These are phyloP conservation scores for Diplosphaera chodatii DNA, from an alignment of 139 green algal species.

Conservation along the genomic window DNA sequence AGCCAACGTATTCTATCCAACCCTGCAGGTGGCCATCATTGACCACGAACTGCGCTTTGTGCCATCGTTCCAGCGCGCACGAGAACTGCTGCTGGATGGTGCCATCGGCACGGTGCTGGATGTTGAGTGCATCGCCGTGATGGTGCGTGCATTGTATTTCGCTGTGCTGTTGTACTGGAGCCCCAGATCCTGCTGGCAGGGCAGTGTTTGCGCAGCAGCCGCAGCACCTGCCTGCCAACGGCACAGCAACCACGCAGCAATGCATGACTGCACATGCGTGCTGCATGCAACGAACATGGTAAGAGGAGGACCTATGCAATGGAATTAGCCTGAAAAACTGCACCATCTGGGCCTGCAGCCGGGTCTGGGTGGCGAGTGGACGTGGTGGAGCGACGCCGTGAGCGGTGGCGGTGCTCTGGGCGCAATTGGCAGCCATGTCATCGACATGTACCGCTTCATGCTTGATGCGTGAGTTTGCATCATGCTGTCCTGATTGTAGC, in stretches of 20 bases:
- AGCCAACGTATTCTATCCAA: too few relatives aligned
- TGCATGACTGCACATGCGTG: too few relatives aligned
- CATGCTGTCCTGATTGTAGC: too few relatives aligned
- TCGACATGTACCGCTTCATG: constrained; percentile 9
- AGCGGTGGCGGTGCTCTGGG: constrained; percentile 8
- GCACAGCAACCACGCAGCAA: too few relatives aligned
- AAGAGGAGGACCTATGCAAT: too few relatives aligned
- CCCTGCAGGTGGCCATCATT: constrained; percentile 18
- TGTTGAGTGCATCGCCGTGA: background rate
- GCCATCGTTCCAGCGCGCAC: constrained; percentile 1
- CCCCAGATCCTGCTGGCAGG: too few relatives aligned
- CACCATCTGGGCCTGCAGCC: background rate
- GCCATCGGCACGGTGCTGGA: constrained; percentile 4
- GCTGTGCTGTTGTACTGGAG: too few relatives aligned
- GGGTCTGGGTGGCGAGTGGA: constrained; percentile 2
- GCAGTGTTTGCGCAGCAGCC: too few relatives aligned
- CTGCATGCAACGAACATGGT: too few relatives aligned
- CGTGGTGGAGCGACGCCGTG: constrained; percentile 11
- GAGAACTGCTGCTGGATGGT: constrained; percentile 9
- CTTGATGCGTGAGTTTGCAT: background rate
- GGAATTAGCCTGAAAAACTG: too few relatives aligned
- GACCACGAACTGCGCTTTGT: constrained; percentile 22
- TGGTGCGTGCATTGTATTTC: too few relatives aligned
- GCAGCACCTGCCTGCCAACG: too few relatives aligned
- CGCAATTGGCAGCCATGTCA: constrained; percentile 11